Percentiles rank a stretch among this genome's conserved stretches.
These are phyloP conservation scores for Pestalotiopsis sp. DNA, from an alignment of 2,329 filamentous ascomycete species.

Conservation along the genomic window DNA sequence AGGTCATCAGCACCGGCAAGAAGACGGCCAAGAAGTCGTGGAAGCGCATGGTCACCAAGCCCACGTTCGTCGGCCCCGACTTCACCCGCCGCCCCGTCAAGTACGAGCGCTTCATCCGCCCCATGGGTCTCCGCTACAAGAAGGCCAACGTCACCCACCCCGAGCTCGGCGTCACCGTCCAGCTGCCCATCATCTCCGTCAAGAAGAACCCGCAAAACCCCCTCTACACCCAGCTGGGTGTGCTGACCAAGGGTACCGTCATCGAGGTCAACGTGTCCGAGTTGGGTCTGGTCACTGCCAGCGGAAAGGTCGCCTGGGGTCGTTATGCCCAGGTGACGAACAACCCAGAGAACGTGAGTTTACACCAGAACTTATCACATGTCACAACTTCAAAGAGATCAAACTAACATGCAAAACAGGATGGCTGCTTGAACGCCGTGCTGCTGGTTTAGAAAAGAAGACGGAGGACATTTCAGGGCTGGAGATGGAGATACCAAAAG, in stretches of 20 bases:
- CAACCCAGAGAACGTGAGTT: conserved; percentile 43
- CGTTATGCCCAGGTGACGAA: conserved; percentile 73
- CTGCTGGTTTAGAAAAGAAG: conserved; percentile 25
- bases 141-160: conserved; percentile 10
- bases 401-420: conserved; percentile 19
- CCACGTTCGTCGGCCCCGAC: conserved; percentile 87
- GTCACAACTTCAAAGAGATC: not conserved
- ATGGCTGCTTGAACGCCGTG: conserved; percentile 47
- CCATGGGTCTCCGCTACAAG: conserved; percentile 76
- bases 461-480: not conserved
- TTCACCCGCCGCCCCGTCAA: conserved; percentile 89
- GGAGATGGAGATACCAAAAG: not conserved
- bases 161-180: conserved; percentile 73
- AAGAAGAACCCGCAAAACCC: conserved; percentile 81
- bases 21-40: conserved; percentile 82
- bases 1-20: conserved; percentile 93
- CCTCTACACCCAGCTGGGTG: conserved; percentile 68
- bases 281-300: conserved; percentile 85
- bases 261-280: conserved; percentile 90
- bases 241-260: conserved; percentile 81
- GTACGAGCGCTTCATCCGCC: conserved; percentile 70
- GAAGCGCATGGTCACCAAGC: conserved; percentile 66
- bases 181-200: conserved; percentile 75
- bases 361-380: not conserved
- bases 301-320: conserved; percentile 93